These are phyloP conservation scores for Trypanosoma rangeli DNA, from an alignment of 208 protist genomes.

Conservation along the genomic window DNA sequence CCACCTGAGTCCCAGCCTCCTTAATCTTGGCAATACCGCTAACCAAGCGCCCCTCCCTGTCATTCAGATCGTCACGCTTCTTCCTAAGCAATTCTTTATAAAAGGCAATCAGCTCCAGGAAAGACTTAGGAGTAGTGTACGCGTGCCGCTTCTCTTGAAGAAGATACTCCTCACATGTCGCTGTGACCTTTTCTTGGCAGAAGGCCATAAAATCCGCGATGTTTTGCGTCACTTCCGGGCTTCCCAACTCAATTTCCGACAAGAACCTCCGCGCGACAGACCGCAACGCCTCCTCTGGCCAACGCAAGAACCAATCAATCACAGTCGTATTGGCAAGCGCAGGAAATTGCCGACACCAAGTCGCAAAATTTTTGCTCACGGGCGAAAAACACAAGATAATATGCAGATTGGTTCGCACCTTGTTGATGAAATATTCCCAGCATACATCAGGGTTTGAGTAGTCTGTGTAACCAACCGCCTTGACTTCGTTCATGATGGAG, in stretches of 20 bases:
- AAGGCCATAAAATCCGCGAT: conserved; percentile 97
- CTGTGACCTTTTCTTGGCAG: conserved; percentile 94
- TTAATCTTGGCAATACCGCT: conserved; percentile 95
- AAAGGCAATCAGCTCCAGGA: conserved; percentile 98
- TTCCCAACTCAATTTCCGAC: conserved; percentile 90
- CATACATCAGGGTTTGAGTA: conserved; percentile 92
- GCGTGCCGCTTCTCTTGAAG: conserved; percentile 95
- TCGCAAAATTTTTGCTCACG: conserved; percentile 96
- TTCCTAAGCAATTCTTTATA: conserved; percentile 96
- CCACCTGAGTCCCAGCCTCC: conserved; percentile 90
- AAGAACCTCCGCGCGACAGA: conserved; percentile 96
- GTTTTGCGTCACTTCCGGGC: conserved; percentile 75
- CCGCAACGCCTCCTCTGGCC: conserved; percentile 97
- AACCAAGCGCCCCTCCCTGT: conserved; percentile 92
- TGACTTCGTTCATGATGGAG: conserved; percentile 92
- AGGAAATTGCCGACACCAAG: conserved; percentile 98
- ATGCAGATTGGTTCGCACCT: conserved; percentile 96
- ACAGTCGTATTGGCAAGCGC: conserved; percentile 97
- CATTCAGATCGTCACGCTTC: conserved; percentile 90
- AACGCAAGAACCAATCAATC: conserved; percentile 99
- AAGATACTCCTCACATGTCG: conserved; percentile 93
- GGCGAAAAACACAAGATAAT: conserved; percentile 98
- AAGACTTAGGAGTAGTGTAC: conserved; percentile 99
- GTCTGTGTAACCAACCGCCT: conserved; percentile 85
- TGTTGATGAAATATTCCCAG: conserved; percentile 97